Evolutionary conservation across 2,329 filamentous ascomycete species (phyloP).

Genomic region (Botrytis tulipae): DNA sequence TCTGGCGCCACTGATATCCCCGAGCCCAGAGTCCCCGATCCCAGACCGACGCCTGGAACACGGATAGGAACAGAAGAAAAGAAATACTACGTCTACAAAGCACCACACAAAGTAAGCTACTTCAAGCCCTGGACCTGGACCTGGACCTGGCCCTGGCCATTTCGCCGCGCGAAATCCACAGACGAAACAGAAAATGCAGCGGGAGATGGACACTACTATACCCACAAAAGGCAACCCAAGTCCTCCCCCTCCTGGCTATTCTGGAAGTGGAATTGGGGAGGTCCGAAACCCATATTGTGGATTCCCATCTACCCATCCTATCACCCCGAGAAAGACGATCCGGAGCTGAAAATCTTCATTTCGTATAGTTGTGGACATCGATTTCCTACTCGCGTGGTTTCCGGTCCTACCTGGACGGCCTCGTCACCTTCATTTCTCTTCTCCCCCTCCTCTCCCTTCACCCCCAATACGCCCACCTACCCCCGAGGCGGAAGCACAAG

Average conservation of each 20-base stretch:
- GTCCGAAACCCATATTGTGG: neutral
- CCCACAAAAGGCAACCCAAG: neutral
- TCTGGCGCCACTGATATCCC: neutral
- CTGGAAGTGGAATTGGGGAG: constrained; percentile 7
- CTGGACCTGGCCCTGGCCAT: neutral
- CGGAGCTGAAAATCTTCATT: neutral
- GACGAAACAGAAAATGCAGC: neutral
- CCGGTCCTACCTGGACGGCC: neutral
- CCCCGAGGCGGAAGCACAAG: neutral
- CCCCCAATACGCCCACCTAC: neutral
- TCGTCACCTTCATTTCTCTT: neutral
- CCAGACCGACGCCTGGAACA: neutral
- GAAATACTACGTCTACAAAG: neutral
- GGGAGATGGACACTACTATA: neutral
- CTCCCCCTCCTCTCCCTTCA: neutral
- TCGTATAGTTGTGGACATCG: neutral
- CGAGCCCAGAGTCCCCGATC: no score
- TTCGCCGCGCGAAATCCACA: neutral
- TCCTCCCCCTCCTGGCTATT: no score
- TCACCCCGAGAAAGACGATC: neutral
- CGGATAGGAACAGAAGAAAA: neutral
- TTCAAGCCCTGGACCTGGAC: neutral
- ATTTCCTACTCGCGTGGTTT: neutral
- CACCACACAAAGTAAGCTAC: neutral
- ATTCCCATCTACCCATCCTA: neutral